A percentile compares a stretch with the other conserved stretches of the same genome.
Evolutionary conservation across 306 rosid species (phyloP).

Genomic region (Sophora flavescens): DNA sequence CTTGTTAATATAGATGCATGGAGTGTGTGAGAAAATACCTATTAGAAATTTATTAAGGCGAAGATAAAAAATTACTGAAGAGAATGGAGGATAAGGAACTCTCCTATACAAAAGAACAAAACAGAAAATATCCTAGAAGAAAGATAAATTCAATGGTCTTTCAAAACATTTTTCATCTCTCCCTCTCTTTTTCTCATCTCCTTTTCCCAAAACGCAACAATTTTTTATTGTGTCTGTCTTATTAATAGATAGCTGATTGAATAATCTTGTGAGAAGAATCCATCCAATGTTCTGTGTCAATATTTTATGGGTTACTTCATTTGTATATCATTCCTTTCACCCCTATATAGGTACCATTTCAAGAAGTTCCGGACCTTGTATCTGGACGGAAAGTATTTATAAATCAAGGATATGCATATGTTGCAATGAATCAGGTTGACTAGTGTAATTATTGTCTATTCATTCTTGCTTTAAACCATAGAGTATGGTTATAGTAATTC

Average conservation of each 20-base stretch:
- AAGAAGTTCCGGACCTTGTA: constrained; percentile 97
- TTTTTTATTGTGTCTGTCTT: constrained; percentile 26
- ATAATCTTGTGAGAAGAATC: constrained; percentile 15
- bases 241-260: constrained; percentile 16
- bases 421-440: constrained; percentile 88
- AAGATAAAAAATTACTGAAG: too few species aligned
- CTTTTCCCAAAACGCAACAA: constrained; percentile 20
- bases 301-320: constrained; percentile 31
- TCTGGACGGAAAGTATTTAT: constrained; percentile 84
- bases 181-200: background rate
- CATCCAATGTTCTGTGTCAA: constrained; percentile 29
- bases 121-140: background rate
- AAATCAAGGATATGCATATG: constrained; percentile 81
- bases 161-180: constrained; percentile 12
- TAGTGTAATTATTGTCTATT: constrained; percentile 37
- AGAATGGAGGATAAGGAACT: background rate
- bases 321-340: constrained; percentile 27
- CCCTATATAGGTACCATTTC: constrained; percentile 82
- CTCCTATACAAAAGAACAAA: background rate
- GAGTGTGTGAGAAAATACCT: constrained; percentile 19
- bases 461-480: constrained; percentile 7
- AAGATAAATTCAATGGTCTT: background rate
- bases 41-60: background rate
- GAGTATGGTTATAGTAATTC: constrained; percentile 25
- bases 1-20: background rate